Base-by-base conservation (phyloP, 129 eudicot species). In the Lactuca saligna region DNA sequence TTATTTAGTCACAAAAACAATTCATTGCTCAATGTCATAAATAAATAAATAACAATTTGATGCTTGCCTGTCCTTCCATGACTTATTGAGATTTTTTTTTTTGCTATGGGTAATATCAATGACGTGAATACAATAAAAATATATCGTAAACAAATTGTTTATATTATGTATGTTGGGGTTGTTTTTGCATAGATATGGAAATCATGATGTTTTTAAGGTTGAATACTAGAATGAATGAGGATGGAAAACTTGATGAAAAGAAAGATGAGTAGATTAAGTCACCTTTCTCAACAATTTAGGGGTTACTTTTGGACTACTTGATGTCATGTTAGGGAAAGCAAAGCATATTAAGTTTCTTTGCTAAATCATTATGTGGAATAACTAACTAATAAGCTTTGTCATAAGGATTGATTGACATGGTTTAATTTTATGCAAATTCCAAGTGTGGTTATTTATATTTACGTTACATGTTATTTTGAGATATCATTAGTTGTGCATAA, bases 11-110 rank as follows among this genome's bases (percentile, higher is more conserved):
- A 57, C 6, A 33, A 17, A 31, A 41, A 8, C 51, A 46, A 46
- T 11, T 2, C 12, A 46, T 46, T 10, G 49, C 16, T 35, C 7
- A 61, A 17, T 33, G 53, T 71, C 20, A 29, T 3, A 14, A 12
- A 16, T 48, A 2, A 7, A 4, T 61, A 57, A n/a, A 25, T 25
- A 25, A 25, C 29, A 25, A 25, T 59, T 38, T 63, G 34, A 61
- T 65, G n/a, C 85, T 84, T 82, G 59, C 88, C 88, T 74, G 85
- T 74, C 72, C 84, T 7, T 85, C 78, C 90, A 84, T 83, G 67
- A 15, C 12, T 68, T 72, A 17, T 34, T 7, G 33, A 20, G 48
- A 54, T 13, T 54, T 12, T 20, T 20, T 20, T 20, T 12, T 8
- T 17, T 8, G 4, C 37, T 15, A 14, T 4, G 1, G 13, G 8